Evolutionary conservation across 495 filamentous ascomycete species (phyloP).

Genomic region (Aspergillus conjunctus): DNA sequence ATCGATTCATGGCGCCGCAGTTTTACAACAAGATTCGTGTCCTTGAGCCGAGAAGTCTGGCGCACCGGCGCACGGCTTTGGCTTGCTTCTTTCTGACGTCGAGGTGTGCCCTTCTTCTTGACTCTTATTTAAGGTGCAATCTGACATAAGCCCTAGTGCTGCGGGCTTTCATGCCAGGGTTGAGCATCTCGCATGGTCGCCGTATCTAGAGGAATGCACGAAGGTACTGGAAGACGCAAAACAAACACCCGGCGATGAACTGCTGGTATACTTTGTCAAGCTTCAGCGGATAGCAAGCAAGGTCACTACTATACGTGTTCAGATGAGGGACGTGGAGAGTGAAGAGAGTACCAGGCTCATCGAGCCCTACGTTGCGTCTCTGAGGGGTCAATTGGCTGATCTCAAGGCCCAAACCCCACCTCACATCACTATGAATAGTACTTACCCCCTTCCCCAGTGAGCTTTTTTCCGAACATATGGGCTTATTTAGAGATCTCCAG

Average conservation of each 20-base stretch:
- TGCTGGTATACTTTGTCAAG: constrained; percentile 43
- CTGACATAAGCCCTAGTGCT: constrained; percentile 27
- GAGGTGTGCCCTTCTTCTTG: constrained; percentile 31
- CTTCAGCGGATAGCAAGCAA: constrained; percentile 40
- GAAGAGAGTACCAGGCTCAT: constrained; percentile 25
- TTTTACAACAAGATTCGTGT: constrained; percentile 14
- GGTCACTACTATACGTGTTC: constrained; percentile 5
- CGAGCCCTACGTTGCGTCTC: constrained; percentile 37
- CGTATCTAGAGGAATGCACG: constrained; percentile 48
- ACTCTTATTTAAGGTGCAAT: neutral
- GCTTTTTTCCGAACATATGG: too few relatives aligned
- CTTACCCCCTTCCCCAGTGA: neutral
- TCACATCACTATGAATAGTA: constrained; percentile 36
- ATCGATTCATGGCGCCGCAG: neutral
- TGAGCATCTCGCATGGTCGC: constrained; percentile 44
- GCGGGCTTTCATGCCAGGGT: constrained; percentile 41
- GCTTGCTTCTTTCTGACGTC: constrained; percentile 50
- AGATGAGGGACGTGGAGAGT: constrained; percentile 12
- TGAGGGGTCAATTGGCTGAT: constrained; percentile 38
- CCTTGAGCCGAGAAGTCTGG: constrained; percentile 33
- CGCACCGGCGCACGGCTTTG: constrained; percentile 49
- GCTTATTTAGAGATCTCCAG: too few relatives aligned
- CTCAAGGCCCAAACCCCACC: constrained; percentile 31
- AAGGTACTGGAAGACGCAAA: constrained; percentile 35
- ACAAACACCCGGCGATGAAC: constrained; percentile 44